A percentile compares a stretch with the other conserved stretches of the same genome.
Conservation (phyloP, 176 grass and related monocot species). For the Tillandsia leiboldiana region DNA sequence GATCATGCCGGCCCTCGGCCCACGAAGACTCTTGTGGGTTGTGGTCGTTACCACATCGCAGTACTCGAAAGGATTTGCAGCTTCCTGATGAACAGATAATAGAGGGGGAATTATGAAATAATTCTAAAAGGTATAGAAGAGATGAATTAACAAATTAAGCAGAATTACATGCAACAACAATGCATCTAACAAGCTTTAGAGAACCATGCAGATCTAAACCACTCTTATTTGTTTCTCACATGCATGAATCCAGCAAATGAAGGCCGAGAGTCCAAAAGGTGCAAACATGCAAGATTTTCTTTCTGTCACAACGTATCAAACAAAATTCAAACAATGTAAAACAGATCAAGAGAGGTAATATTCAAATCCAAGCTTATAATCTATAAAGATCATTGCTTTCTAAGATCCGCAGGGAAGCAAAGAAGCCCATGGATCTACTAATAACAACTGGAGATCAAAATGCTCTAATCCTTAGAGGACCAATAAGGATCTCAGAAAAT, state of each 20-base stretch:
- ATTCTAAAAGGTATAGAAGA: not conserved
- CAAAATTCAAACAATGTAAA: not conserved
- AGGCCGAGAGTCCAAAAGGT: not conserved
- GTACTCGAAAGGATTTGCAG: slow-evolving; percentile 86
- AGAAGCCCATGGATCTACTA: not conserved
- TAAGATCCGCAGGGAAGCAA: not conserved
- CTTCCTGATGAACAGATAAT: slow-evolving; percentile 44
- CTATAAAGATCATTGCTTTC: not conserved
- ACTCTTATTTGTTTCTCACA: not conserved
- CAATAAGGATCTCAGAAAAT: not conserved
- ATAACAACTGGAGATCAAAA: not conserved
- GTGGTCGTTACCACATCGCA: slow-evolving; percentile 96
- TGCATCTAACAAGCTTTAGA: not conserved
- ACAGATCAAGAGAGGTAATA: not conserved
- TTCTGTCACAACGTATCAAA: too few relatives aligned
- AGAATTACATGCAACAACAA: not conserved
- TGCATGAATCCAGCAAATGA: not conserved
- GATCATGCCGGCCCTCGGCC: slow-evolving; percentile 94
- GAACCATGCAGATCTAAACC: not conserved
- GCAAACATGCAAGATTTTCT: too few relatives aligned
- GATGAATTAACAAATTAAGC: too few relatives aligned
- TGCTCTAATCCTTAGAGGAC: not conserved
- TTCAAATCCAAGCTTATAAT: not conserved
- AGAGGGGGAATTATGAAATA: slow-evolving; percentile 5
- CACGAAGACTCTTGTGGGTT: slow-evolving; percentile 89